These are phyloP conservation scores for Mycena vitilis DNA, from an alignment of 768 basidiomycete genomes.

Conservation along the genomic window DNA sequence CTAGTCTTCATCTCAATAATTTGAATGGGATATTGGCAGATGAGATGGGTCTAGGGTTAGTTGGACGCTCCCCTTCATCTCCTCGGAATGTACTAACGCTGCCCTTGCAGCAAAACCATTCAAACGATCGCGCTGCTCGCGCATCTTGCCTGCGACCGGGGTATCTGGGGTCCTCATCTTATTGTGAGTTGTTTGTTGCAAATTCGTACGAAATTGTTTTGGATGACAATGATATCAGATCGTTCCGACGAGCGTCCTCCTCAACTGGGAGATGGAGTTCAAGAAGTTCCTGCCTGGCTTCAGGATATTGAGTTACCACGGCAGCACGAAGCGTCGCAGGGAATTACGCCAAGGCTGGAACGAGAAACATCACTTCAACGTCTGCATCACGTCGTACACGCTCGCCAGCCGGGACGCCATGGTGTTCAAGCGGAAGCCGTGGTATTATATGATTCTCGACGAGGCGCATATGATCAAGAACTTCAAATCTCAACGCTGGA, in stretches of 20 bases:
- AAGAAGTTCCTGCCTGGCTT: slow-evolving; percentile 95
- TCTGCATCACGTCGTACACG: slow-evolving; percentile 94
- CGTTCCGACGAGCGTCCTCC: slow-evolving; percentile 91
- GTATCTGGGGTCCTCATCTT: slow-evolving; percentile 94
- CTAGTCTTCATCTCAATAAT: slow-evolving; percentile 84
- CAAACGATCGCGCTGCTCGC: slow-evolving; percentile 96
- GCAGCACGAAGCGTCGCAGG: slow-evolving; percentile 87
- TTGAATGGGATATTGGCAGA: slow-evolving; percentile 90
- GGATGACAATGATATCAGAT: slow-evolving; percentile 59
- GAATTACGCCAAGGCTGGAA: slow-evolving; percentile 93
- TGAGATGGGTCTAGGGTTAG: slow-evolving; percentile 95
- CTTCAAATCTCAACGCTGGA: slow-evolving; percentile 94
- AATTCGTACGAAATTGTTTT: slow-evolving; percentile 1
- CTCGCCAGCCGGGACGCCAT: slow-evolving; percentile 92
- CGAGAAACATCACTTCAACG: slow-evolving; percentile 90
- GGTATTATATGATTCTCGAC: slow-evolving; percentile 97
- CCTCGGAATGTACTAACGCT: background rate
- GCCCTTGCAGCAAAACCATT: slow-evolving; percentile 82
- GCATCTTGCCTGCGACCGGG: slow-evolving; percentile 89
- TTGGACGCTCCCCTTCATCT: slow-evolving; percentile 24
- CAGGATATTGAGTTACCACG: slow-evolving; percentile 90
- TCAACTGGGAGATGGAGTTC: slow-evolving; percentile 98
- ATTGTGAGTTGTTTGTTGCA: slow-evolving; percentile 60
- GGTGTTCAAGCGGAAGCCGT: slow-evolving; percentile 91
- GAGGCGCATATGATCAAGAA: slow-evolving; percentile 99